Base-by-base conservation (phyloP, 345 rosid genomes). In the Linum usitatissimum region DNA sequence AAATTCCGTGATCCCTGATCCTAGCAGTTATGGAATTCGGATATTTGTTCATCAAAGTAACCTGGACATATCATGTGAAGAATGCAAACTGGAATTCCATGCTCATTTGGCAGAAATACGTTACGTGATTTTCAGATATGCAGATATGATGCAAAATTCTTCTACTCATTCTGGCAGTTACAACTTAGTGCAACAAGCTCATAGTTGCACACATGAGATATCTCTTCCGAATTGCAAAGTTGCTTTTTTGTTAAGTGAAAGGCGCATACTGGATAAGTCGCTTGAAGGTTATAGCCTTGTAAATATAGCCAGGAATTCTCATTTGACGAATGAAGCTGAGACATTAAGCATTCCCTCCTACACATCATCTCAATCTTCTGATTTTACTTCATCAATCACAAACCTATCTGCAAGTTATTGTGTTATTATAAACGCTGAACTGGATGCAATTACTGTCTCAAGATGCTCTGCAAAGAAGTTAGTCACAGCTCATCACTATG, bases 1-100 rank as follows among this genome's bases (percentile, higher is more conserved):
- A 66, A 65, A 71, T 30, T 69, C 67, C 62, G 78, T 18, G 18
- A 42, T 42, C 15, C 45, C 68, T 69, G 58, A 57, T 66, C 59
- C 70, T 3, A 73, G 66, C 62, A 79, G 82, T 66, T 79, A 64
- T 61, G 89, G 85, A 70, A 68, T 86, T 39, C 80, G 88, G 93
- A 66, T 78, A 65, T 80, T 87, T 74, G 61, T 83, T 69, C 76
- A 66, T 69, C 73, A 68, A 74, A 68, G 68, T 58, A 68, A 70
- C 66, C 30, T 77, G 40, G 84, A 84, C 51, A 34, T 84, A 55
- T 69, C 71, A 64, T 84, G 65, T 61, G 87, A 80, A 80, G 89
- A 89, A 67, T 55, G 70, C 61, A 82, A 72, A 70, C 42, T 78
- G 57, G 77, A 77, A 66, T 55, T 79, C 65, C 70, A 62, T 18